A percentile compares a stretch with the other conserved stretches of the same genome.
phyloP scores from a whole-genome alignment of 2,329 filamentous ascomycete species.

The Periconia sp. region DNA sequence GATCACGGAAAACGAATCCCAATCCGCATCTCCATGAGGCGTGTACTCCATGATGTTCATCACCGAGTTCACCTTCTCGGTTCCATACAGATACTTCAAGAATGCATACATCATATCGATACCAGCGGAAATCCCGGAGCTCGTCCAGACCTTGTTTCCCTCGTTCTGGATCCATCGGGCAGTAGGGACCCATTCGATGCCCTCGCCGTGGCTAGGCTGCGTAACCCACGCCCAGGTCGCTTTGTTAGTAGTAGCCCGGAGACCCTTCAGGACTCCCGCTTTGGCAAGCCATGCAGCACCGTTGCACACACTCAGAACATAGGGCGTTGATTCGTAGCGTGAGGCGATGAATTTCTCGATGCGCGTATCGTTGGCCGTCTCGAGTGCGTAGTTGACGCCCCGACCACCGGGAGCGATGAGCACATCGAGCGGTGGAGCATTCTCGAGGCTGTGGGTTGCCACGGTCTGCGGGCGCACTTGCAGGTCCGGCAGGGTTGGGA shows the following conservation, averaged over 20 bases:
- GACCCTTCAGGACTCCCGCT: slow-evolving; percentile 60
- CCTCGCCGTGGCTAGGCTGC: slow-evolving; percentile 48
- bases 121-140: slow-evolving; percentile 62
- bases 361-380: slow-evolving; percentile 19
- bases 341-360: slow-evolving; percentile 50
- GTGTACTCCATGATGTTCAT: slow-evolving; percentile 59
- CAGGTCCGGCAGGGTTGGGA: neutral
- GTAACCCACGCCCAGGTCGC: slow-evolving; percentile 44
- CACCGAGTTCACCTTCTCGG: slow-evolving; percentile 47
- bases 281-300: slow-evolving; percentile 59
- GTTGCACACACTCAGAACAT: slow-evolving; percentile 65
- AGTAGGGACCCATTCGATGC: slow-evolving; percentile 60
- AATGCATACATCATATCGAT: slow-evolving; percentile 62
- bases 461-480: slow-evolving; percentile 36
- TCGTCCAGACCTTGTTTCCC: slow-evolving; percentile 66
- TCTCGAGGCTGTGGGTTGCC: slow-evolving; percentile 55
- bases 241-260: slow-evolving; percentile 66
- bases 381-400: slow-evolving; percentile 41
- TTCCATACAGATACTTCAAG: slow-evolving; percentile 54
- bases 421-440: slow-evolving; percentile 56
- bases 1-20: slow-evolving; percentile 55
- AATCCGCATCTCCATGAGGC: slow-evolving; percentile 49
- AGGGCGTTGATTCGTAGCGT: slow-evolving; percentile 51
- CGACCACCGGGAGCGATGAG: slow-evolving; percentile 64
- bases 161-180: slow-evolving; percentile 59